Percentiles rank a stretch among this genome's conserved stretches.
Conservation (phyloP, 306 rosid species). For the Dryas drummondii region DNA sequence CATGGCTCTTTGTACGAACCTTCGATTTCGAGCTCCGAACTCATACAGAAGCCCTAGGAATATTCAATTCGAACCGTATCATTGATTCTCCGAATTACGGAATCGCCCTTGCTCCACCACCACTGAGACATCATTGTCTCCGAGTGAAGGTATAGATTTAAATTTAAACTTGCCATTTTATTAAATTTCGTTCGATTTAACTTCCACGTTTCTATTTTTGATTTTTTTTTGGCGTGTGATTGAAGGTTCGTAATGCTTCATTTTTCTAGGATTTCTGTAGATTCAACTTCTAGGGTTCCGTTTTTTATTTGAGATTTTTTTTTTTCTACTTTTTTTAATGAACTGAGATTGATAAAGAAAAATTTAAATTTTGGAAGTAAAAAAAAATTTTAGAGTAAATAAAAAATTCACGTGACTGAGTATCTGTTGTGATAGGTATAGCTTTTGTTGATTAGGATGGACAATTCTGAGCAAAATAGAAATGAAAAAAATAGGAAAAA, state of each 20-base stretch:
- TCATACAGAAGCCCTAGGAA: slow-evolving; percentile 35
- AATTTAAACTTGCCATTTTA: background rate
- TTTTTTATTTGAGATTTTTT: background rate
- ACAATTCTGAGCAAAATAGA: slow-evolving; percentile 4
- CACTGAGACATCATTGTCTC: slow-evolving; percentile 9
- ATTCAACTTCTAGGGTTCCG: slow-evolving; percentile 19
- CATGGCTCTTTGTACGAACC: slow-evolving; percentile 69
- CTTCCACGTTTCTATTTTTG: background rate
- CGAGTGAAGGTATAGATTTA: slow-evolving; percentile 16
- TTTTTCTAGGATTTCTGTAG: background rate
- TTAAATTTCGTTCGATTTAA: background rate
- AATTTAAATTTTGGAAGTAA: background rate
- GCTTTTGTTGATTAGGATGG: slow-evolving; percentile 8
- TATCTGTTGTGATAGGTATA: background rate
- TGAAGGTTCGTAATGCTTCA: slow-evolving; percentile 14
- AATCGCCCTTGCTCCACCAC: background rate
- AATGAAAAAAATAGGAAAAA: background rate
- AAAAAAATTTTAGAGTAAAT: background rate
- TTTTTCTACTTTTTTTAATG: background rate
- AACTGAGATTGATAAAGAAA: background rate
- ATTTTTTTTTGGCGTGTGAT: background rate
- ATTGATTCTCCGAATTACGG: background rate
- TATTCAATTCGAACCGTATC: slow-evolving; percentile 28
- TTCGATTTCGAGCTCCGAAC: slow-evolving; percentile 67
- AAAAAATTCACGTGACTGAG: background rate